These are phyloP conservation scores for Rosa persica DNA, from an alignment of 306 rosid genomes.

Conservation along the genomic window DNA sequence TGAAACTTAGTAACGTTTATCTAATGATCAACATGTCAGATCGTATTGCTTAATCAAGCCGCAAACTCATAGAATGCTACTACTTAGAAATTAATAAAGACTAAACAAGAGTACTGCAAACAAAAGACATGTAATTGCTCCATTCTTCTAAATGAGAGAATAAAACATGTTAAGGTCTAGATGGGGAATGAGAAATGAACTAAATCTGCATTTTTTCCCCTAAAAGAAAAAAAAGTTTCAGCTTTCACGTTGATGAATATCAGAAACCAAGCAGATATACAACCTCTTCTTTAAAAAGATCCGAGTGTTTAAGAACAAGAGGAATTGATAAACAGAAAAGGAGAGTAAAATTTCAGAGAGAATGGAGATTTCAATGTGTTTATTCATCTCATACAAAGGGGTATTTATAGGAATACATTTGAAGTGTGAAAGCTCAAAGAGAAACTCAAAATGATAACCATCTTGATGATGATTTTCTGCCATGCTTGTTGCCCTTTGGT, in stretches of 20 bases:
- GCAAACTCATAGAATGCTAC: neutral
- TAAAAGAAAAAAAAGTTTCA: neutral
- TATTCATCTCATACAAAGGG: too few species aligned
- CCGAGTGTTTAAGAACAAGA: too few species aligned
- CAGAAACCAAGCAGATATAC: neutral
- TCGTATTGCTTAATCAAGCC: neutral
- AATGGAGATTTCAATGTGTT: too few species aligned
- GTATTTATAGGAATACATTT: too few species aligned
- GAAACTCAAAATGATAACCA: too few species aligned
- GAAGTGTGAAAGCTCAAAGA: too few species aligned
- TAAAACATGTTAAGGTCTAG: neutral
- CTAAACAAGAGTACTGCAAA: neutral
- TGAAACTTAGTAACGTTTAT: neutral
- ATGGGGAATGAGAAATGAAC: neutral
- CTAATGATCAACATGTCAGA: neutral
- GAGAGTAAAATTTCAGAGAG: too few species aligned
- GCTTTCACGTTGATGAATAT: neutral
- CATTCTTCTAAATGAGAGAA: neutral
- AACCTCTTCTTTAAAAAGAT: too few species aligned
- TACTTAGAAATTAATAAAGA: neutral
- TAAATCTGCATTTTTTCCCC: neutral
- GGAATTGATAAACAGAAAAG: too few species aligned
- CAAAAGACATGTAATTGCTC: neutral
- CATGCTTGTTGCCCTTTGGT: too few species aligned
- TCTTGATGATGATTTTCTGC: too few species aligned